A percentile compares a stretch with the other conserved stretches of the same genome.
Evolutionary conservation across 805 yeast genomes (phyloP).

Genomic region (Yamadazyma akitaensis): DNA sequence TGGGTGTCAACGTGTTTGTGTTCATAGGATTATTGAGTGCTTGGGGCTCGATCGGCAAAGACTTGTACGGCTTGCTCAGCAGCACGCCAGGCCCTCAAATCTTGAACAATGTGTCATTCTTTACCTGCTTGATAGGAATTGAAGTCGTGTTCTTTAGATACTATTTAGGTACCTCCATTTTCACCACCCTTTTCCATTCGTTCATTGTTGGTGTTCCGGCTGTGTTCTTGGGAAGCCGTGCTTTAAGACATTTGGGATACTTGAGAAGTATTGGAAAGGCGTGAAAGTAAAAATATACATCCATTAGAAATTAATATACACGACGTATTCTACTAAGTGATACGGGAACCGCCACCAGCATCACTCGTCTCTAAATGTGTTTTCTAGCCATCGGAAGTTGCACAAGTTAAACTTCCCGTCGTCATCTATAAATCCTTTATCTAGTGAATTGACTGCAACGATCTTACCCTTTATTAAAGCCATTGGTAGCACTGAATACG

Average conservation of each 20-base stretch:
- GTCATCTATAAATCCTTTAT: conserved; percentile 42
- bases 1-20: conserved; percentile 35
- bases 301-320: no score
- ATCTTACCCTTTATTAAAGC: conserved; percentile 86
- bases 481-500: conserved; percentile 87
- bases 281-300: conserved; percentile 5
- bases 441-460: conserved; percentile 58
- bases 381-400: conserved; percentile 55
- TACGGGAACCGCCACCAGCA: no score
- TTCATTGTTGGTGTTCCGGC: conserved; percentile 51
- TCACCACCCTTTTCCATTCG: conserved; percentile 50
- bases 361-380: conserved; percentile 32
- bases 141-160: conserved; percentile 57
- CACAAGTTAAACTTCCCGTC: conserved; percentile 36
- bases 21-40: conserved; percentile 41
- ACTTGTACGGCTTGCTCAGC: conserved; percentile 30
- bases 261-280: conserved; percentile 30
- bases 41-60: conserved; percentile 34
- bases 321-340: no score
- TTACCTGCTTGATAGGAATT: conserved; percentile 45
- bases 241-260: conserved; percentile 47
- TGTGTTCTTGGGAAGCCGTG: conserved; percentile 62
- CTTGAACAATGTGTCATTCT: conserved; percentile 42
- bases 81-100: conserved; percentile 32
- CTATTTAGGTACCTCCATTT: conserved; percentile 58